Conservation (phyloP, 129 eudicot genomes). For the Smallanthus sonchifolius region DNA sequence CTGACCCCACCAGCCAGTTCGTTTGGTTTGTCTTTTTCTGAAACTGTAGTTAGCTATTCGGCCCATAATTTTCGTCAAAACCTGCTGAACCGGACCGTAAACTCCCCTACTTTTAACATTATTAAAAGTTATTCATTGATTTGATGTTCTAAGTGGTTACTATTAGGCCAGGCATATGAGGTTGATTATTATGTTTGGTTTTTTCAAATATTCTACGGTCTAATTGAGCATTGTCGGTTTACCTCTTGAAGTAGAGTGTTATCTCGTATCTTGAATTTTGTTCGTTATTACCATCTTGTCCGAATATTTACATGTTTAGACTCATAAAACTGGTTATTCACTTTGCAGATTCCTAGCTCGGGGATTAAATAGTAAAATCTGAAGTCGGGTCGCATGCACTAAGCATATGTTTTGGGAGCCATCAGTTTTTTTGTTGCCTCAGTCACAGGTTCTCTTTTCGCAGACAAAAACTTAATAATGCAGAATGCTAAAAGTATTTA, state of each 20-base stretch:
- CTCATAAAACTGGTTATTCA: not conserved
- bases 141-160: not conserved
- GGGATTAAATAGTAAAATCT: not conserved
- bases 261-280: not conserved
- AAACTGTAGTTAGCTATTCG: too few species aligned
- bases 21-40: too few species aligned
- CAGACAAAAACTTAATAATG: not conserved
- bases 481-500: not conserved
- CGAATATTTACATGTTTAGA: not conserved
- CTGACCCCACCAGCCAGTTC: too few species aligned
- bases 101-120: not conserved
- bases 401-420: not conserved
- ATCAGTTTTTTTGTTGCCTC: not conserved
- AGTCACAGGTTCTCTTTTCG: not conserved
- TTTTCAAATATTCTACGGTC: too few species aligned
- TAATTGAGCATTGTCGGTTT: not conserved
- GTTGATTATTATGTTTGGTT: not conserved
- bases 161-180: not conserved
- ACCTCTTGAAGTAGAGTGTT: not conserved
- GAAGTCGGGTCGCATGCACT: not conserved
- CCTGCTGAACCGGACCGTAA: too few species aligned
- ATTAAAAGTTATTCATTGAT: not conserved
- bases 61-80: too few species aligned
- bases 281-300: not conserved
- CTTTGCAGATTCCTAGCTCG: constrained; percentile 31